A percentile compares a stretch with the other conserved stretches of the same genome.
These are phyloP conservation scores for Hyphochytrium catenoides DNA, from an alignment of 352 stramenopile species.

Conservation along the genomic window DNA sequence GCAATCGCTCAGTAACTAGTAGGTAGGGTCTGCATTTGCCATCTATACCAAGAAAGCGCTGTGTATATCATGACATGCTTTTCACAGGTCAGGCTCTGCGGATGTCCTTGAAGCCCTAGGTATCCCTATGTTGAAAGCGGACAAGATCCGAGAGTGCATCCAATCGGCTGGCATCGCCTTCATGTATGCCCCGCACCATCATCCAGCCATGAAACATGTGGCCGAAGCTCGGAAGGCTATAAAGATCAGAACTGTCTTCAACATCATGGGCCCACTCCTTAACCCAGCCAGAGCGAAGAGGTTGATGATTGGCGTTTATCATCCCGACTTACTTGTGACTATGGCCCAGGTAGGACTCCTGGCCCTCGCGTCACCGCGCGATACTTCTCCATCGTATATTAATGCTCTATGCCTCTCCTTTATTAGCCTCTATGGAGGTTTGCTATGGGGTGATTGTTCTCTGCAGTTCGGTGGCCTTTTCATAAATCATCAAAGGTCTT, in stretches of 20 bases:
- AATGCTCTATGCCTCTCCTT: no score
- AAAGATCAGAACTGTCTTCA: slow-evolving; percentile 87
- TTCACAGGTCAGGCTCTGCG: slow-evolving; percentile 58
- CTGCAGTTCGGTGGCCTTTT: no score
- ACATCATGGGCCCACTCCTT: slow-evolving; percentile 92
- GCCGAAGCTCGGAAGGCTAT: slow-evolving; percentile 85
- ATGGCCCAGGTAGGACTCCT: slow-evolving; percentile 27
- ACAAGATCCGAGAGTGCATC: slow-evolving; percentile 74
- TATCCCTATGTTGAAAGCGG: slow-evolving; percentile 76
- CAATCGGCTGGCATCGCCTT: slow-evolving; percentile 79
- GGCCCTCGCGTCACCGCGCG: no score
- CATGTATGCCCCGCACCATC: slow-evolving; percentile 91
- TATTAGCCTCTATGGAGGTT: no score
- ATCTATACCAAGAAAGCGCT: not conserved
- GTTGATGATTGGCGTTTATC: slow-evolving; percentile 96
- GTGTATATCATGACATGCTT: not conserved
- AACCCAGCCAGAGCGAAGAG: slow-evolving; percentile 84
- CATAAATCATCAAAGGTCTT: no score
- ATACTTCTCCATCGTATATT: no score
- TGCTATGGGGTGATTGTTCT: no score
- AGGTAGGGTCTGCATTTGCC: slow-evolving; percentile 12
- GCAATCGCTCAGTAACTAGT: slow-evolving; percentile 86
- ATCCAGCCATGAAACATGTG: slow-evolving; percentile 85
- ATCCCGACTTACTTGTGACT: slow-evolving; percentile 62
- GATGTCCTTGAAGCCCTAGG: slow-evolving; percentile 92